Evolutionary conservation across 2,329 filamentous ascomycete genomes (phyloP).

Genomic region (Penicillium crustosum): DNA sequence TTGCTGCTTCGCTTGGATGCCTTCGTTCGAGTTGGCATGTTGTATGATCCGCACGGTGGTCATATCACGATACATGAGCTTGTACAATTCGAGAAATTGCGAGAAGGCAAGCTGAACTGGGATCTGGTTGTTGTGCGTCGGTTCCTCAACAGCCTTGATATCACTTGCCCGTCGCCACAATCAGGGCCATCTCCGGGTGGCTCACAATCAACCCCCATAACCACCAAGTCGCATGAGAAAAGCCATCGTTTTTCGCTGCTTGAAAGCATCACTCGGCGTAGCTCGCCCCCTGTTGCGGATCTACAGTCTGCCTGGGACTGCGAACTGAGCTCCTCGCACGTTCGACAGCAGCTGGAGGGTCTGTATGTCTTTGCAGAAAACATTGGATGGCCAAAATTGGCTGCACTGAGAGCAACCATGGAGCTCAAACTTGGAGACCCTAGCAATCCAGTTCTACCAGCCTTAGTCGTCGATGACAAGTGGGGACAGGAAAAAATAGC

Average conservation of each 20-base stretch:
- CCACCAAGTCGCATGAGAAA: slow-evolving; percentile 16
- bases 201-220: neutral
- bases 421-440: slow-evolving; percentile 35
- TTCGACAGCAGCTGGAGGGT: slow-evolving; percentile 49
- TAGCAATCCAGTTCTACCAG: slow-evolving; percentile 11
- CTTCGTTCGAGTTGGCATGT: slow-evolving; percentile 42
- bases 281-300: slow-evolving; percentile 14
- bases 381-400: slow-evolving; percentile 51
- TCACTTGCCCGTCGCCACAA: slow-evolving; percentile 28
- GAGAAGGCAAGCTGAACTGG: slow-evolving; percentile 57
- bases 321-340: slow-evolving; percentile 38
- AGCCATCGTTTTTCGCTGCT: slow-evolving; percentile 25
- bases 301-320: slow-evolving; percentile 35
- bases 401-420: slow-evolving; percentile 40
- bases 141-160: slow-evolving; percentile 53
- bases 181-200: slow-evolving; percentile 5
- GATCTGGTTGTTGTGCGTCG: slow-evolving; percentile 55
- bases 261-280: slow-evolving; percentile 25
- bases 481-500: slow-evolving; percentile 12
- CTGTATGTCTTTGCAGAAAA: slow-evolving; percentile 52
- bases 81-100: slow-evolving; percentile 47
- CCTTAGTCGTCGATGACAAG: slow-evolving; percentile 12
- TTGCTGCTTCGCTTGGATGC: slow-evolving; percentile 56
- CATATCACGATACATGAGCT: slow-evolving; percentile 47
- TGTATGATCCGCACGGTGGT: slow-evolving; percentile 41